Conservation (phyloP, 495 filamentous ascomycete species). For the Neurospora sp. region DNA sequence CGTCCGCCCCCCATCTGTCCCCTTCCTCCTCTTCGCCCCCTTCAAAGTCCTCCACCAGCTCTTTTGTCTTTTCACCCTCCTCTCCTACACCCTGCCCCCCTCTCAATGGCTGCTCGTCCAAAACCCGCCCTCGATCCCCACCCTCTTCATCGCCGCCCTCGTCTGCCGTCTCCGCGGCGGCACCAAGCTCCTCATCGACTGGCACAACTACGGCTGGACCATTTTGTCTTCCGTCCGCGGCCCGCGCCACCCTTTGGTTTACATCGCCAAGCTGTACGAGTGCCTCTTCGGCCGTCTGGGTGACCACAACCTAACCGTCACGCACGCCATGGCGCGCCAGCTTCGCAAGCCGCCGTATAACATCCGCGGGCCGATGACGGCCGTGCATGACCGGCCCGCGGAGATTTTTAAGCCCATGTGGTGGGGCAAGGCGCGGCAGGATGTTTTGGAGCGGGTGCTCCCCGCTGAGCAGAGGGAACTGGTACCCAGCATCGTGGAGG, state of each 20-base stretch:
- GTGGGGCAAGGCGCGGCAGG: slow-evolving; percentile 31
- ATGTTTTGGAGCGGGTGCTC: slow-evolving; percentile 51
- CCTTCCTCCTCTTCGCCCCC: slow-evolving; percentile 68
- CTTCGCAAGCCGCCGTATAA: slow-evolving; percentile 52
- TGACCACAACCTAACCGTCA: slow-evolving; percentile 73
- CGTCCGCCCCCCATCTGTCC: slow-evolving; percentile 8
- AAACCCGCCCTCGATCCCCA: slow-evolving; percentile 94
- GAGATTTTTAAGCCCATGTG: slow-evolving; percentile 65
- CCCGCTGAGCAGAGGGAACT: slow-evolving; percentile 39
- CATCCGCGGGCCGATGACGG: slow-evolving; percentile 51
- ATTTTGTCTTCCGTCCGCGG: slow-evolving; percentile 64
- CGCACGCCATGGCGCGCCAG: slow-evolving; percentile 71
- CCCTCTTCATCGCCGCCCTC: slow-evolving; percentile 61
- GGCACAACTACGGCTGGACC: slow-evolving; percentile 99
- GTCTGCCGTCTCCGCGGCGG: slow-evolving; percentile 71
- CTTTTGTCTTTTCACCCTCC: slow-evolving; percentile 51
- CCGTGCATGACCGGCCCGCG: slow-evolving; percentile 83
- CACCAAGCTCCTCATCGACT: slow-evolving; percentile 81
- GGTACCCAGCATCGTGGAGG: slow-evolving; percentile 44
- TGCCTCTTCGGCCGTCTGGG: slow-evolving; percentile 55
- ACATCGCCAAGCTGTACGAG: slow-evolving; percentile 68
- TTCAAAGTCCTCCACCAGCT: slow-evolving; percentile 82
- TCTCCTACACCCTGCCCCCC: slow-evolving; percentile 63
- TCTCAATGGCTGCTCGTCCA: slow-evolving; percentile 78
- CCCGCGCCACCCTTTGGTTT: slow-evolving; percentile 66